These are phyloP conservation scores for Trametopsis cervina DNA, from an alignment of 768 basidiomycete species.

Conservation along the genomic window DNA sequence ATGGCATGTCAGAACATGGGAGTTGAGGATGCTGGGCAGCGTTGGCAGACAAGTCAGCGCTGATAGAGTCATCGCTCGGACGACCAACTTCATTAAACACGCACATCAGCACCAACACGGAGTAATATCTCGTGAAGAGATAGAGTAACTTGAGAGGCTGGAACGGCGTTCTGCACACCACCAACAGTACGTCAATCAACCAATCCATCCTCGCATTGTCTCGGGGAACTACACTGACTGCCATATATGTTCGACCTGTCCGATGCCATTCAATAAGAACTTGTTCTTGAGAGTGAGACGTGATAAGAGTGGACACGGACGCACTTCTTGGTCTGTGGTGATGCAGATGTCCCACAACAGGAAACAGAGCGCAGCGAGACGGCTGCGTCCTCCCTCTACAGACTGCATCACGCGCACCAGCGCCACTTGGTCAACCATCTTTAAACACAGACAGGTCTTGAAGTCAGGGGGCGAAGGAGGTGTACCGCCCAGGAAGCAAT, in stretches of 20 bases:
- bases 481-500: too few relatives aligned
- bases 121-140: slow-evolving; percentile 13
- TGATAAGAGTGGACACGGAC: neutral
- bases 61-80: neutral
- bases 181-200: neutral
- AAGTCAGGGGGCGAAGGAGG: neutral
- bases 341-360: slow-evolving; percentile 11
- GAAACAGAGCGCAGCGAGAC: slow-evolving; percentile 11
- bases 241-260: slow-evolving; percentile 11
- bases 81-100: neutral
- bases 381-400: slow-evolving; percentile 3
- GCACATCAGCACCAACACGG: slow-evolving; percentile 11
- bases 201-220: neutral
- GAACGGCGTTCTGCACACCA: slow-evolving; percentile 7
- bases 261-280: neutral
- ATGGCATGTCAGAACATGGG: slow-evolving; percentile 7
- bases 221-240: slow-evolving; percentile 2
- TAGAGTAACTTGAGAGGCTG: slow-evolving; percentile 10
- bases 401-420: slow-evolving; percentile 8
- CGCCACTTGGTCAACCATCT: slow-evolving; percentile 1
- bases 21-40: slow-evolving; percentile 5
- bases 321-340: slow-evolving; percentile 12
- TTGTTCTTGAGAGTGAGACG: neutral
- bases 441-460: neutral
- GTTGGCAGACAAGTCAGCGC: neutral